Conservation (phyloP, 305 asterid genomes). For the Ilex paraguariensis region DNA sequence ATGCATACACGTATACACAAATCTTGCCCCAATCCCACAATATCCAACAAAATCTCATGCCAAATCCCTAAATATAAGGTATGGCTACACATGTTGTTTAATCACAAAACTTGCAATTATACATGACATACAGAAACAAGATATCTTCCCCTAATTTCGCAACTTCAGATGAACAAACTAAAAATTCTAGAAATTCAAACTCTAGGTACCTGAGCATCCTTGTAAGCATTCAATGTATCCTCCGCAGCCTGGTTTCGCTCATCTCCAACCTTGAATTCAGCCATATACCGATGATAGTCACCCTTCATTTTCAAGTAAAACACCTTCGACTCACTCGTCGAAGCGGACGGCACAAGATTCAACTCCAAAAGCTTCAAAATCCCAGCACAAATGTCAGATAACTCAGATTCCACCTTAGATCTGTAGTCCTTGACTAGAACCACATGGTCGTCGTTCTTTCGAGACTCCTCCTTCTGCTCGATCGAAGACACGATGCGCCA, state of each 20-base stretch:
- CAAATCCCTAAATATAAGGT: too few species aligned
- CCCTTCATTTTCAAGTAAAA: conserved; percentile 51
- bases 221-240: conserved; percentile 39
- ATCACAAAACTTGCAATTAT: too few species aligned
- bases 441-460: conserved; percentile 48
- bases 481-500: conserved; percentile 46
- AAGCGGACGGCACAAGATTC: conserved; percentile 36
- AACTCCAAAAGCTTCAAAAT: conserved; percentile 33
- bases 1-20: too few species aligned
- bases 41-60: too few species aligned
- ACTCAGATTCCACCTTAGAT: conserved; percentile 39
- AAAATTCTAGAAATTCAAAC: neutral
- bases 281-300: conserved; percentile 37
- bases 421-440: conserved; percentile 35
- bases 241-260: conserved; percentile 47
- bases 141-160: too few species aligned
- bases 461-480: conserved; percentile 44
- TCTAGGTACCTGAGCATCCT: conserved; percentile 36
- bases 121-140: too few species aligned
- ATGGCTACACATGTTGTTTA: too few species aligned
- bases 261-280: conserved; percentile 37
- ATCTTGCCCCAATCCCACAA: too few species aligned
- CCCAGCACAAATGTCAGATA: conserved; percentile 30
- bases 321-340: conserved; percentile 35
- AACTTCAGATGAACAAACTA: too few species aligned